Evolutionary conservation across 805 yeast genomes (phyloP), one percentile per base, ranked within the genome.

Genomic region (Myxozyma mucilagina): DNA sequence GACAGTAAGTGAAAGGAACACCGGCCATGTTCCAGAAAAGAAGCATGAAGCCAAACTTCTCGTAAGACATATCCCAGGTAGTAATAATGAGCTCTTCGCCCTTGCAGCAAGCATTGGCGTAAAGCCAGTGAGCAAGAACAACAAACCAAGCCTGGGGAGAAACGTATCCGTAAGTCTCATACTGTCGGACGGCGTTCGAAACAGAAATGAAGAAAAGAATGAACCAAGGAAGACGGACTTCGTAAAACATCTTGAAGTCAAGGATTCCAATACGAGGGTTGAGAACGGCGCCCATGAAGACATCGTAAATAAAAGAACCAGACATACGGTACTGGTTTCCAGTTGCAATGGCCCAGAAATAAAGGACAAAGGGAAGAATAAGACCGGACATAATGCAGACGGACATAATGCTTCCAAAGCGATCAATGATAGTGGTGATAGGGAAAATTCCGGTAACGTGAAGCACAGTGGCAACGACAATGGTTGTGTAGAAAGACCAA

Each of bases 41-140:
- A 67, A 94, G 83, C 98, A 94, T 92, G 80, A 94, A 94, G n/a
- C 99, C 99, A 71, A 94, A 94, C 78, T 94, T 94, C 76, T 94
- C 99, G 76, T 94, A 94, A 36, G 96, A 97, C 97, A 94, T 93
- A 75, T 94, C 99, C 98, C 99, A 94, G 18, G 97, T 89, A 69
- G 98, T 97, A 65, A 92, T 96, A 73, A 94, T 94, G 70, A 93
- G 80, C 74, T 94, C 98, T 77, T 94, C 99, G 69, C 98, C 99
- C 77, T 94, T 94, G 59, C 96, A 87, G 76, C 98, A 93, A 2
- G 97, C 97, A 72, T 94, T 93, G 63, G 96, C 97, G 72, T 94
- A 94, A 52, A 91, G 79, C 89, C 96, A 94, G 74, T 93, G 96
- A 13, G 96, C 97, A 62, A 87, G 77, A 67, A 89, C 75, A 43